Evolutionary conservation across 805 yeast genomes (phyloP).

Genomic region (Cyberlindnera galapagoensis): DNA sequence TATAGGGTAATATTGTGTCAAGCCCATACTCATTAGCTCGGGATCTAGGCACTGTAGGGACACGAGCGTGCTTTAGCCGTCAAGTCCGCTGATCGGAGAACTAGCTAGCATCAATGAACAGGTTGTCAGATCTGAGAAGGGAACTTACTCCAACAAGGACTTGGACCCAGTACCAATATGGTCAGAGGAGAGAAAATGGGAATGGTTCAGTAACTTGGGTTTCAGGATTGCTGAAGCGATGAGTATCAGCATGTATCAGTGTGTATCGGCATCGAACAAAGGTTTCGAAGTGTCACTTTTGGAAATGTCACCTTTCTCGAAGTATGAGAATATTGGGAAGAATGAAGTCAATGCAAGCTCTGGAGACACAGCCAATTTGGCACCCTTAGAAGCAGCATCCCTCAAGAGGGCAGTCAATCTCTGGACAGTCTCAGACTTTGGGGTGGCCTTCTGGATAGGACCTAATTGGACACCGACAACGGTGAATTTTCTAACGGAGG

Average conservation of each 20-base stretch:
- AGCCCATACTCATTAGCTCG: no score
- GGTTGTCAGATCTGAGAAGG: no score
- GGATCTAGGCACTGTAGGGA: no score
- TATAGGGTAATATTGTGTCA: no score
- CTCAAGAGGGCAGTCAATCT: slow-evolving; percentile 26
- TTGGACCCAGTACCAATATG: slow-evolving; percentile 57
- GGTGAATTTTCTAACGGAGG: slow-evolving; percentile 23
- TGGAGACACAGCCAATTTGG: slow-evolving; percentile 30
- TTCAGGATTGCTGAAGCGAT: slow-evolving; percentile 77
- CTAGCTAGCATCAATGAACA: slow-evolving; percentile 4
- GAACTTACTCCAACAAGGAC: slow-evolving; percentile 58
- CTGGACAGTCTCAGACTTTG: slow-evolving; percentile 25
- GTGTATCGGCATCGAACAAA: slow-evolving; percentile 37
- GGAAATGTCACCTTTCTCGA: slow-evolving; percentile 31
- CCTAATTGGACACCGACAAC: slow-evolving; percentile 31
- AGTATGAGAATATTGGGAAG: slow-evolving; percentile 32
- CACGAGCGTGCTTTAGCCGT: slow-evolving; percentile 1
- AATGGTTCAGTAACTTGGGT: slow-evolving; percentile 41
- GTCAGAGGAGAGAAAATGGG: slow-evolving; percentile 58
- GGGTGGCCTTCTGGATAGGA: slow-evolving; percentile 27
- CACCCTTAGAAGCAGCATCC: slow-evolving; percentile 28
- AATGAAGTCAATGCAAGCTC: slow-evolving; percentile 32
- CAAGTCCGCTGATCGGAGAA: no score
- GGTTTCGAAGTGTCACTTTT: slow-evolving; percentile 23
- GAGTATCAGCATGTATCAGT: slow-evolving; percentile 74